These are phyloP conservation scores for Tolypocladium sp. DNA, from an alignment of 2,329 filamentous ascomycete species.

Conservation along the genomic window DNA sequence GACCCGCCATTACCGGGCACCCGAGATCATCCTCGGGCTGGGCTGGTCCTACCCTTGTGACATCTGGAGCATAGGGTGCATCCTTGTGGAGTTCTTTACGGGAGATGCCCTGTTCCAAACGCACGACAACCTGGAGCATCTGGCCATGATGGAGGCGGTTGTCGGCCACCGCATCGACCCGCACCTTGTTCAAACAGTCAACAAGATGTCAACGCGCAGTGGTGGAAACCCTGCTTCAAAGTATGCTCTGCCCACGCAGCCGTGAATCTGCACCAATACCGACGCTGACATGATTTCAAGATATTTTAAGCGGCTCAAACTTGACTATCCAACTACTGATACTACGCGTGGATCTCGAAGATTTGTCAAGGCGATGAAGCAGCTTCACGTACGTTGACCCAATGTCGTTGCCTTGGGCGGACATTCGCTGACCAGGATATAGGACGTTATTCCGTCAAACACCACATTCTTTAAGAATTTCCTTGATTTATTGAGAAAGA, in stretches of 20 bases:
- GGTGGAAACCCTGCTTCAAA: conserved; percentile 54
- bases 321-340: conserved; percentile 56
- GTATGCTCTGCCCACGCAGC: conserved; percentile 28
- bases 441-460: conserved; percentile 57
- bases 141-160: conserved; percentile 69
- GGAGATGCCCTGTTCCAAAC: conserved; percentile 65
- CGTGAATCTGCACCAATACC: background rate
- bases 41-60: conserved; percentile 66
- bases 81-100: conserved; percentile 63
- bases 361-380: conserved; percentile 67
- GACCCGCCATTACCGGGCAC: conserved; percentile 60
- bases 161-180: conserved; percentile 50
- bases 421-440: conserved; percentile 32
- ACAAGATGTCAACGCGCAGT: conserved; percentile 45
- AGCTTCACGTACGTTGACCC: conserved; percentile 42
- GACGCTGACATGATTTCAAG: conserved; percentile 23
- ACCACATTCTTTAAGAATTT: conserved; percentile 53
- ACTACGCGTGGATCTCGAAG: conserved; percentile 55
- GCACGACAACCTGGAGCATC: conserved; percentile 62
- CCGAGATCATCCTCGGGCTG: conserved; percentile 61
- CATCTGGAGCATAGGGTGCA: conserved; percentile 67
- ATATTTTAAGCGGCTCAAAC: conserved; percentile 56
- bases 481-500: conserved; percentile 54
- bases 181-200: conserved; percentile 40
- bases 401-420: background rate